Evolutionary conservation across 2,329 filamentous ascomycete species (phyloP).

Genomic region (Aspergillus sp.): DNA sequence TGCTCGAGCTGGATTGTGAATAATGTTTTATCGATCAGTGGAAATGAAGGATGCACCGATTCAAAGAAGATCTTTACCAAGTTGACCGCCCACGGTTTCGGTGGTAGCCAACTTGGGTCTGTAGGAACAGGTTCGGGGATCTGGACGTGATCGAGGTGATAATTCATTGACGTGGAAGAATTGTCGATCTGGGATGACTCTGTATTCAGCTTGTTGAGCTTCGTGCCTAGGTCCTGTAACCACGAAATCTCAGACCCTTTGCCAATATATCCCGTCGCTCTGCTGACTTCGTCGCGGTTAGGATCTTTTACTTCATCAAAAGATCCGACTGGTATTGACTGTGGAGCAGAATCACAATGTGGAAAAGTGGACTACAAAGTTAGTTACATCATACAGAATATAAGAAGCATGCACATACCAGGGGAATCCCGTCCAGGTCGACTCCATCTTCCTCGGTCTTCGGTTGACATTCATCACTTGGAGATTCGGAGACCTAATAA

Average conservation of each 20-base stretch:
- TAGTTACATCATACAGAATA: too few relatives aligned
- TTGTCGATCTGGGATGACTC: background rate
- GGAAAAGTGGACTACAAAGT: background rate
- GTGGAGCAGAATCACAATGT: background rate
- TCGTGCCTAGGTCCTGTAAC: background rate
- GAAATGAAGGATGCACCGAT: background rate
- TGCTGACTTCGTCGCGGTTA: background rate
- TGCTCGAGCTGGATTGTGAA: background rate
- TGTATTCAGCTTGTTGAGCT: background rate
- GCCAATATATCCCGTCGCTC: background rate
- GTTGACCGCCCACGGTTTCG: background rate
- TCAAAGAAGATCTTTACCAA: background rate
- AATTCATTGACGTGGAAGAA: background rate
- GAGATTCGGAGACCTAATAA: background rate
- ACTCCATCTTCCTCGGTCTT: background rate
- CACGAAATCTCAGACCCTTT: background rate
- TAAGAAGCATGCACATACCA: background rate
- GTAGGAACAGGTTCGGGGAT: background rate
- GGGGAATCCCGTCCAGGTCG: background rate
- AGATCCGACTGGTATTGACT: background rate
- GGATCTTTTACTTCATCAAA: background rate
- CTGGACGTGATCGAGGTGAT: background rate
- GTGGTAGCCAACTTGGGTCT: background rate
- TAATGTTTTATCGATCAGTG: background rate
- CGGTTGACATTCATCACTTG: background rate